Percentiles rank a stretch among this genome's conserved stretches.
Conservation (phyloP, 169 alveolate species). For the Cryptosporidium felis region DNA sequence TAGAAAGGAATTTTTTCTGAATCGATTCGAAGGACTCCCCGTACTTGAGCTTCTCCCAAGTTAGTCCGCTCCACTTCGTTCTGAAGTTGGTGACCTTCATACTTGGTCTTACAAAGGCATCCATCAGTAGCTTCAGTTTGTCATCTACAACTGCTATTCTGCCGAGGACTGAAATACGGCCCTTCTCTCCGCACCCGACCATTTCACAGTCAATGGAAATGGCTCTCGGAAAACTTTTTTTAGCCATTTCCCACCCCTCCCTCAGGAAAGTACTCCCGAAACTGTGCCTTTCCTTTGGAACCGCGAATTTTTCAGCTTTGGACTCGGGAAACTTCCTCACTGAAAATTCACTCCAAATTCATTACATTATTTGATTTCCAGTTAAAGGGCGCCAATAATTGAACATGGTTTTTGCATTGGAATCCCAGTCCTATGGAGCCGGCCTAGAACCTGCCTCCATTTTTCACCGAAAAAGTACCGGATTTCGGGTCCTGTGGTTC, state of each 20-base stretch:
- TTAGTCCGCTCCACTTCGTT: conserved; percentile 65
- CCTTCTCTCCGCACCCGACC: conserved; percentile 69
- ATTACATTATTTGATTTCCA: no score
- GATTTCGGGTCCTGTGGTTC: no score
- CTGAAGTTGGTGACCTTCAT: conserved; percentile 47
- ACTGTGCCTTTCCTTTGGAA: no score
- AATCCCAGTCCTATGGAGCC: no score
- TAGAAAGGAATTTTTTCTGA: conserved; percentile 15
- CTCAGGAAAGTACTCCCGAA: no score
- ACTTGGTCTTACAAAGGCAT: conserved; percentile 64
- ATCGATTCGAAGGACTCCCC: conserved; percentile 48
- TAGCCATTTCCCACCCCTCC: conserved; percentile 3
- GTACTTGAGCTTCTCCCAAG: conserved; percentile 42
- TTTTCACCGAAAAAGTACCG: no score
- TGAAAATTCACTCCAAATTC: no score
- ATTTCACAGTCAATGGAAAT: conserved; percentile 64
- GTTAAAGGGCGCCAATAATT: no score
- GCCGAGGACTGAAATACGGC: conserved; percentile 38
- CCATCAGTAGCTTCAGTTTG: conserved; percentile 53
- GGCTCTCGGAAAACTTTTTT: conserved; percentile 42
- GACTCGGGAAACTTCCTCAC: no score
- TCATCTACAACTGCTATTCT: conserved; percentile 66
- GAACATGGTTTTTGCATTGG: no score
- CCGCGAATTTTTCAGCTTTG: no score
- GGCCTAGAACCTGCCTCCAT: no score